Base-by-base conservation (phyloP, 768 basidiomycete genomes). In the Rhodotorula taiwanensis region DNA sequence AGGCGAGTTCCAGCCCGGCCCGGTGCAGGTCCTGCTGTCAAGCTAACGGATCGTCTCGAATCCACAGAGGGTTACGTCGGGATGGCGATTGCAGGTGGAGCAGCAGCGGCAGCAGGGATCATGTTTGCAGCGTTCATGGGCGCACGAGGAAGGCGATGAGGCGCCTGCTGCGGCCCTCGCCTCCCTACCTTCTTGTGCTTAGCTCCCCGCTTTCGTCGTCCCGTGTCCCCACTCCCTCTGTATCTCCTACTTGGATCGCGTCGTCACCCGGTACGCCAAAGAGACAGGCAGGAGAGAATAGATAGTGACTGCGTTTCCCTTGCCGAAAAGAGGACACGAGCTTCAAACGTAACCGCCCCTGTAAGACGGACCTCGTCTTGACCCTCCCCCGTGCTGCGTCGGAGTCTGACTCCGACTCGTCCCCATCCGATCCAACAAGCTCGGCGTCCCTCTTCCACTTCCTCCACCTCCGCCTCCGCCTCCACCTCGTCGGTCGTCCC, bases 1-100 rank as follows among this genome's bases (percentile, higher is more conserved):
- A 79, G 91, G 91, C 89, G 69, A 43, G 80, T 75, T 20, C 15
- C 36, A 39, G 10, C 36, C 16, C 36, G 9, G 36, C 36, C 16
- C 36, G 36, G 36, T n/a, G n/a, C 23, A n/a, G 23, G 20, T 8
- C 28, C 3, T 6, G 16, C 21, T 28, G 15, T 27, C 49, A 56
- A 48, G 55, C 66, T 49, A n/a, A n/a, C 10, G 15, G 21, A 41
- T 53, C 39, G 23, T 45, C 11, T 54, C 51, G 27, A 18, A 16
- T 45, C 34, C 41, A 10, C 75, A 93, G 94, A 99, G 76, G 93
- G 93, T n/a, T 97, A 97, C 75, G 89, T 97, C 53, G 95, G 95
- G 51, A 91, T 99, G 86, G 95, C 92, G 20, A 80, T 99, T 47
- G 89, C 85, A 25, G 93, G 93, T 54, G 90, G 92, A 58, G 86